A percentile compares a stretch with the other conserved stretches of the same genome.
phyloP scores from a whole-genome alignment of 2,329 filamentous ascomycete species.

The Pseudodiploospora longispora region DNA sequence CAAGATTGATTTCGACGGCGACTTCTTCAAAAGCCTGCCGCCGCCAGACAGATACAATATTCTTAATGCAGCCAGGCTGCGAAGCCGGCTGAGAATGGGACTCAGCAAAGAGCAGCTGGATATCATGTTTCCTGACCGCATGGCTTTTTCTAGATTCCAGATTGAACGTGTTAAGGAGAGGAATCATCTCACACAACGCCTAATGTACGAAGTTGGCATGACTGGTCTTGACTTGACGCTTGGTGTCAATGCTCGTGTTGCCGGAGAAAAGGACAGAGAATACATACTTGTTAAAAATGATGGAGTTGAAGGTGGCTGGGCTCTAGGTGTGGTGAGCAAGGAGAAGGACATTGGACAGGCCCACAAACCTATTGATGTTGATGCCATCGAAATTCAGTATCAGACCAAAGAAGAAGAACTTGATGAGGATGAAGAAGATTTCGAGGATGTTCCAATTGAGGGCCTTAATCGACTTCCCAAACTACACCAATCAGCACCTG shows the following conservation, averaged over 20 bases:
- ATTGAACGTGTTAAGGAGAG: slow-evolving; percentile 89
- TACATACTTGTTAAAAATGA: slow-evolving; percentile 96
- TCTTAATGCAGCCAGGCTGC: slow-evolving; percentile 80
- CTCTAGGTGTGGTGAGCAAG: slow-evolving; percentile 82
- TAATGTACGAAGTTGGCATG: slow-evolving; percentile 95
- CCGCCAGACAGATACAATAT: slow-evolving; percentile 94
- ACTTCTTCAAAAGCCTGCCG: slow-evolving; percentile 89
- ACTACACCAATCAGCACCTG: slow-evolving; percentile 12
- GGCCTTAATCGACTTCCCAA: slow-evolving; percentile 80
- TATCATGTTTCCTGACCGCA: slow-evolving; percentile 92
- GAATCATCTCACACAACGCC: slow-evolving; percentile 85
- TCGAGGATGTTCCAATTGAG: slow-evolving; percentile 89
- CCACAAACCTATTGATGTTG: slow-evolving; percentile 88
- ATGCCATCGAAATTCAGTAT: slow-evolving; percentile 53
- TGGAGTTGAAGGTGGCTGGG: slow-evolving; percentile 91
- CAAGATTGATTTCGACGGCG: slow-evolving; percentile 95
- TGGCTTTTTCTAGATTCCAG: slow-evolving; percentile 95
- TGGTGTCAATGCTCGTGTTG: slow-evolving; percentile 57
- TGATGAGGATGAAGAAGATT: slow-evolving; percentile 68
- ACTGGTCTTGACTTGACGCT: slow-evolving; percentile 65
- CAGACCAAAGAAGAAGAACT: slow-evolving; percentile 51
- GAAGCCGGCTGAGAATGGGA: slow-evolving; percentile 88
- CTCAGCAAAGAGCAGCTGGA: slow-evolving; percentile 94
- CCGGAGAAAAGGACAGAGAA: slow-evolving; percentile 81
- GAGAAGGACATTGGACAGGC: slow-evolving; percentile 71